Base-by-base conservation (phyloP, 371 early-diverging fungal genomes). In the Circinella minor region DNA sequence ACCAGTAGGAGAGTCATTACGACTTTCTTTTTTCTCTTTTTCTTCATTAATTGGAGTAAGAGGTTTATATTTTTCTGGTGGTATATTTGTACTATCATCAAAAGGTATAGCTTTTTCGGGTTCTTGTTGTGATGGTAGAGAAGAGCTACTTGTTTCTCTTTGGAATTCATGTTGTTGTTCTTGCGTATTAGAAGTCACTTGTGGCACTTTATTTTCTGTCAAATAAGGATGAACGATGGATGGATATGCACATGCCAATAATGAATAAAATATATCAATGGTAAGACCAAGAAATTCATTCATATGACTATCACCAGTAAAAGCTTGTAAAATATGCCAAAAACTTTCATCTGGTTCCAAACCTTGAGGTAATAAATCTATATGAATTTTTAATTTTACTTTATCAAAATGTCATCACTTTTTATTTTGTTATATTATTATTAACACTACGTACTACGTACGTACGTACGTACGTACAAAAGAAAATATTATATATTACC, bases 241-340 rank as follows among this genome's bases (percentile, higher is more conserved):
- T 11, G 46, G 63, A 13, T 20, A 47, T 9, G 43, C 48, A n/a
- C 38, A 27, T 3, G 43, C 48, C 18, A 63, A 17, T 17, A 65
- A 36, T 5, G 49, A 36, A 27, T 65, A 20, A 4, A 65, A 9
- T 13, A 48, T 36, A 36, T 51, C 54, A 49, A 55, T 65, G 13
- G 36, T 11, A 9, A 65, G 13, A 27, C 65, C 65, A n/a, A 65
- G 54, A 13, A 65, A 7, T 49, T 65, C 65, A 27, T 37, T 20
- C 47, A 55, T 34, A 15, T 55, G 55, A 8, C 54, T 51, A 48
- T 49, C 36, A 14, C 65, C 65, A 10, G 65, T 65, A 20, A 65
- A 65, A 4, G 18, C 51, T 54, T 38, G 65, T 4, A 65, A 6
- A 10, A 65, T 20, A 18, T 14, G 54, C 65, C 65, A 65, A 1